Evolutionary conservation across 768 basidiomycete genomes (phyloP).

Genomic region (Leccinum truebloodii): DNA sequence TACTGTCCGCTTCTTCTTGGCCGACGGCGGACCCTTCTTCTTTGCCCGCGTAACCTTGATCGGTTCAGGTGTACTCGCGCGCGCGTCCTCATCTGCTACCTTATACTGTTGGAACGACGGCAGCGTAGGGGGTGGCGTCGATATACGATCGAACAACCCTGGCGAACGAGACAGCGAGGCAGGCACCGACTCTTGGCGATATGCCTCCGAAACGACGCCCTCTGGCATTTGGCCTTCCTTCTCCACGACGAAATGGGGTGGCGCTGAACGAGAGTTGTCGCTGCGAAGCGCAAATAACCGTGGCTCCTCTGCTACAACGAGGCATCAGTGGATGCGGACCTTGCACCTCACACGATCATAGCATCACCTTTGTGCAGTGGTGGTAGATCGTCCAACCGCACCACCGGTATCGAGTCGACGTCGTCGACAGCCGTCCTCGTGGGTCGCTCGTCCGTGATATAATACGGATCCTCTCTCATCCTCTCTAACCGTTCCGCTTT

Average conservation of each 20-base stretch:
- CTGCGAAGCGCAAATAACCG: slow-evolving; percentile 48
- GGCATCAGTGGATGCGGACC: slow-evolving; percentile 23
- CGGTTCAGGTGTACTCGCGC: slow-evolving; percentile 61
- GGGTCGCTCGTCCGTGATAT: slow-evolving; percentile 69
- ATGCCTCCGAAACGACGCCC: slow-evolving; percentile 35
- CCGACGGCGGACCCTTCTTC: slow-evolving; percentile 45
- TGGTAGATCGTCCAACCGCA: slow-evolving; percentile 74
- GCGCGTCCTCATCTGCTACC: slow-evolving; percentile 43
- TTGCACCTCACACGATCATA: neutral
- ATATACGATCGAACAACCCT: slow-evolving; percentile 30
- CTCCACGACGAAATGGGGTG: slow-evolving; percentile 64
- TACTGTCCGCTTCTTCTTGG: slow-evolving; percentile 43
- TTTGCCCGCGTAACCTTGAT: slow-evolving; percentile 76
- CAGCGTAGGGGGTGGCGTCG: slow-evolving; percentile 38
- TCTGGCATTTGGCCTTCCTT: slow-evolving; percentile 86
- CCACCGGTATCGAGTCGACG: slow-evolving; percentile 91
- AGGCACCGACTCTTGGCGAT: slow-evolving; percentile 28
- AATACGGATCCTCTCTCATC: slow-evolving; percentile 87
- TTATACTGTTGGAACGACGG: slow-evolving; percentile 56
- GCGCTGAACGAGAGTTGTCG: slow-evolving; percentile 40
- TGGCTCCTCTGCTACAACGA: slow-evolving; percentile 31
- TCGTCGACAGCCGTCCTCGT: slow-evolving; percentile 49
- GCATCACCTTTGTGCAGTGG: slow-evolving; percentile 35
- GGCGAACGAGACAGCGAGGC: slow-evolving; percentile 28
- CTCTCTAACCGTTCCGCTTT: slow-evolving; percentile 76